Percentiles rank a stretch among this genome's conserved stretches.
These are phyloP conservation scores for Cutaneotrichosporon arboriforme DNA, from an alignment of 1,284 basidiomycete species.

Conservation along the genomic window DNA sequence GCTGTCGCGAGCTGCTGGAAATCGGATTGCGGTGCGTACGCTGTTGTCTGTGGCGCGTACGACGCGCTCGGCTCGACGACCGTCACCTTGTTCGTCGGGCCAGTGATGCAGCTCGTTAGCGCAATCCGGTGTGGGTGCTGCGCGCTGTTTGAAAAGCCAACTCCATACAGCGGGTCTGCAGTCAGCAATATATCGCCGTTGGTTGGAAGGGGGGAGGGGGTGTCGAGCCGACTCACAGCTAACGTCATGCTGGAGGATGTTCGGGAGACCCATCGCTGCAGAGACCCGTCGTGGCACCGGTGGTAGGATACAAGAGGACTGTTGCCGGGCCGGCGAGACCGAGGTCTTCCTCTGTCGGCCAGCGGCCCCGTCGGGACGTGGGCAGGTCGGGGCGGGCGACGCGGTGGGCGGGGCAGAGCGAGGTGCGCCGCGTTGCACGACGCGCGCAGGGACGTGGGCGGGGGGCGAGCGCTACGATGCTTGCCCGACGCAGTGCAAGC, in stretches of 20 bases:
- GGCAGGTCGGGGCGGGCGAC: neutral
- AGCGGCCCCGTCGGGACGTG: neutral
- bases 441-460: too few relatives aligned
- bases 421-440: too few relatives aligned
- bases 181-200: neutral
- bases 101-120: constrained; percentile 37
- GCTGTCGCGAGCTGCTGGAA: constrained; percentile 33
- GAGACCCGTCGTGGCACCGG: too few relatives aligned
- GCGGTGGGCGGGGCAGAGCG: too few relatives aligned
- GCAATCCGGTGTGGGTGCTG: constrained; percentile 39
- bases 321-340: constrained; percentile 1
- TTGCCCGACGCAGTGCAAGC: too few relatives aligned
- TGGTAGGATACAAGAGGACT: too few relatives aligned
- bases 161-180: constrained; percentile 45
- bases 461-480: too few relatives aligned
- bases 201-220: neutral
- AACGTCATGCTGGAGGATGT: constrained; percentile 26
- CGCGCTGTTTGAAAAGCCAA: constrained; percentile 43
- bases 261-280: constrained; percentile 23
- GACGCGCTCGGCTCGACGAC: constrained; percentile 29
- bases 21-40: constrained; percentile 15
- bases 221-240: constrained; percentile 27
- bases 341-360: neutral
- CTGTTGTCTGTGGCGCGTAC: constrained; percentile 4
- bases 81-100: constrained; percentile 40